Evolutionary conservation across 768 basidiomycete species (phyloP), one percentile per base, ranked within the genome.

Genomic region (Boletus bicolor): DNA sequence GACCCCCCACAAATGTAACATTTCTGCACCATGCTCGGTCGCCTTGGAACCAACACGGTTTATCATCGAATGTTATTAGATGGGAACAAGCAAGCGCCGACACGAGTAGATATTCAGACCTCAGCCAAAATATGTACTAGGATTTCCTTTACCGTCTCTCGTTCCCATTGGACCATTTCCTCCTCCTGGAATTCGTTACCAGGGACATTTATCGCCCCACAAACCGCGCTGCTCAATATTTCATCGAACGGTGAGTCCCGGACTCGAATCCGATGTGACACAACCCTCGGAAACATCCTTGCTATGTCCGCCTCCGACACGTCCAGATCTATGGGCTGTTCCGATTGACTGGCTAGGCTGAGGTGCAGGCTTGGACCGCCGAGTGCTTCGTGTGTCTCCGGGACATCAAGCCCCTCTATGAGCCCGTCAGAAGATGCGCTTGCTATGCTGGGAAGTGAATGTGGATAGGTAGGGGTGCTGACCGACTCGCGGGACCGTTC

Each of bases 221-320:
- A 84, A 56, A 85, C 67, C 4, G 81, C 77, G 56, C 87, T 82
- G 8, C 82, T 82, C 54, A 91, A 68, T 3, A 89, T 70, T 66
- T 91, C 87, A 55, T 89, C 86, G 55, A 82, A 76, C 2, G 86
- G 86, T 1, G 87, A 82, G 65, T 84, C 79, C 37, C 89, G 77
- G 53, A 89, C 79, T 48, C 86, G 77, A 56, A 93, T 65, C 11
- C 91, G 85, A 72, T 93, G 91, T 7, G 86, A 85, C 32, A 92
- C 78, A 0, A 86, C 82, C 21, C 87, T 74, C 36, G 87, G 87
- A 58, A 89, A 80, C 30, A 90, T 83, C 55, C 87, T 79, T 53
- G 86, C 86, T 58, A 89, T 77, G 61, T 92, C 87, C 54, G 84
- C 84, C 67, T 89, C 87, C 6, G 85, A 85, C 5, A 88, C 83